Evolutionary conservation across 768 basidiomycete genomes (phyloP).

Genomic region (Pleurotus ostreatus): DNA sequence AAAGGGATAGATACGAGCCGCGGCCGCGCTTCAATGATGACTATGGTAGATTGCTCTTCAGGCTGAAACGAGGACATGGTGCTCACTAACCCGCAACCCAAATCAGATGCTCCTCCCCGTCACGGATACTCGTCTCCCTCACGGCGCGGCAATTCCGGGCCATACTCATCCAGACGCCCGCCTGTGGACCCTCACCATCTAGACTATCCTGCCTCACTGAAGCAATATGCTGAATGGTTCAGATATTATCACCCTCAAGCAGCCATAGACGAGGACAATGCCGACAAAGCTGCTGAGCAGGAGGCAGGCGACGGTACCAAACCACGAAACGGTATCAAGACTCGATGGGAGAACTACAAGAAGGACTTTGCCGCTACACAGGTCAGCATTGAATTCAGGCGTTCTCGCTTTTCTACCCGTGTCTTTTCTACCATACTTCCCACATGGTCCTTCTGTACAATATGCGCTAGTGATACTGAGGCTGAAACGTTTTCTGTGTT

Average conservation of each 20-base stretch:
- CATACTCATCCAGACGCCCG: slow-evolving; percentile 51
- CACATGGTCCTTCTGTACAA: slow-evolving; percentile 17
- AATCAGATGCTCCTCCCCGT: slow-evolving; percentile 62
- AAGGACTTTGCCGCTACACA: slow-evolving; percentile 85
- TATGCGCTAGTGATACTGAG: slow-evolving; percentile 14
- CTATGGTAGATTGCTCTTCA: slow-evolving; percentile 51
- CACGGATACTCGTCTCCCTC: slow-evolving; percentile 60
- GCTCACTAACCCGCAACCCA: slow-evolving; percentile 11
- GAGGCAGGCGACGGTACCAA: slow-evolving; percentile 80
- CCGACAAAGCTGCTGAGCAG: slow-evolving; percentile 80
- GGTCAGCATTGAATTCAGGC: slow-evolving; percentile 49
- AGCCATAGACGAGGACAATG: slow-evolving; percentile 77
- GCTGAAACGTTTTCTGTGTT: slow-evolving; percentile 30
- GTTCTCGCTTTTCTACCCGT: slow-evolving; percentile 12
- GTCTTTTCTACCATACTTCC: slow-evolving; percentile 21
- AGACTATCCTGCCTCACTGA: slow-evolving; percentile 76
- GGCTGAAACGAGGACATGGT: background rate
- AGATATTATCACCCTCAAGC: slow-evolving; percentile 70
- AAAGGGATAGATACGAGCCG: slow-evolving; percentile 79
- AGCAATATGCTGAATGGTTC: slow-evolving; percentile 89
- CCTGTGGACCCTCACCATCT: slow-evolving; percentile 79
- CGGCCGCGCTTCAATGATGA: slow-evolving; percentile 80
- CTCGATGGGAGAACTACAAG: slow-evolving; percentile 91
- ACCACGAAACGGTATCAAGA: slow-evolving; percentile 79
- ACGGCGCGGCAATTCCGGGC: slow-evolving; percentile 50